Base-by-base conservation (phyloP, 768 basidiomycete genomes). In the Hirschioporus abietinus region DNA sequence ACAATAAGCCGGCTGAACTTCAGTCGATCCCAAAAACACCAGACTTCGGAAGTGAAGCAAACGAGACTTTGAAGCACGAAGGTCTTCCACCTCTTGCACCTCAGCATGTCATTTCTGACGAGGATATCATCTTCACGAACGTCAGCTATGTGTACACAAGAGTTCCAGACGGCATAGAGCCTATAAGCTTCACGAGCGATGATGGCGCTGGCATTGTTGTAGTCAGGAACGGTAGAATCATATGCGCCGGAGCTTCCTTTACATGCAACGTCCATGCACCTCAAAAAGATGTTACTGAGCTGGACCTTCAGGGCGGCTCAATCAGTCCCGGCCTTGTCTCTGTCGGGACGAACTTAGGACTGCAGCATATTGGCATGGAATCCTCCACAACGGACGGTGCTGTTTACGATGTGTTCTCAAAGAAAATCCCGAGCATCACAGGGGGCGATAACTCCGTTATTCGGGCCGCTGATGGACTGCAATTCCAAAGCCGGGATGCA, bases 31-130 rank as follows among this genome's bases (percentile, higher is more conserved):
- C 91, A 1, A 65, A 70, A 6, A 74, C 77, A 1, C 90, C 90
- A 0, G 78, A 84, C 67, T 93, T 83, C 72, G 84, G 87, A 35
- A 74, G 80, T 30, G 92, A 93, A 74, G 83, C 86, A 1, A 72
- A 77, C 63, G 81, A 82, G 10, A 81, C 88, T 7, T 71, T 93
- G 15, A 71, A 84, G 65, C 86, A 84, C 68, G 84, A 85, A 2
- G 93, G 93, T 0, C 77, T 93, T 12, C 91, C 92, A 0, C 90
- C 91, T 17, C 77, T 94, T 1, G 77, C 76, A 15, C 78, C 81
- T 6, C 74, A 75, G 24, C 72, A 73, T 27, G 65, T 71, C 18
- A 72, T 73, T 35, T 78, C 77, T 7, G 75, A 72, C 2, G 35
- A 27, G 0, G 36, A 66, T 20, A 78, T 92, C 24, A 72, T 84